Base-by-base conservation (phyloP, 257 asterid species). In the Scutellaria galericulata region DNA sequence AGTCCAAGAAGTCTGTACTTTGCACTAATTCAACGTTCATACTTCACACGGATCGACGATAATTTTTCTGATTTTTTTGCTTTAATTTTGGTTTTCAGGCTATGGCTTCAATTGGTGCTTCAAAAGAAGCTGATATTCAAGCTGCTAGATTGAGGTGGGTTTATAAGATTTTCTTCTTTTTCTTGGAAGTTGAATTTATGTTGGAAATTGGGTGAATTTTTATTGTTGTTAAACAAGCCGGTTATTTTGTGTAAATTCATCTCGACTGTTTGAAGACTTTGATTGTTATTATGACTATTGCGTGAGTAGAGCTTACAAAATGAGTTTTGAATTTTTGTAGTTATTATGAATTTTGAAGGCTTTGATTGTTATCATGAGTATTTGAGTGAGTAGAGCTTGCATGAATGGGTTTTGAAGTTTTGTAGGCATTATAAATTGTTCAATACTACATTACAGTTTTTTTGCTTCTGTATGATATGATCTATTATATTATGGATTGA, bases 91-190 rank as follows among this genome's bases (percentile, higher is more conserved):
- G n/a, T n/a, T 50, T 80, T 78, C 70, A 94, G 97, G 98, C 99
- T 45, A 94, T 94, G 99, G 99, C 99, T 24, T 91, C 99, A 5
- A 89, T 94, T 76, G 64, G 84, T 69, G 89, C 93, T 9, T 83
- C 96, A 2, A 94, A 89, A 79, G 95, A 91, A 81, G 98, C 99
- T 79, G 98, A 91, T 76, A 79, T 94, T 74, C 96, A 94, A 79
- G 97, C 97, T 60, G 93, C 91, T 76, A 89, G 96, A 78, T 64
- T 94, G 86, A 91, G 99, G 98, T 91, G 6, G 3, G 72, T 48
- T 18, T 12, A 44, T 15, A 5, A 0, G 18, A 31, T 1, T 3
- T 31, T 31, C 37, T 31, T 31, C 42, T 62, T 76, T 65, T 15
- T 60, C 4, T 50, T 7, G 56, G 0, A 14, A 53, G 11, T 24